Base-by-base conservation (phyloP, 495 filamentous ascomycete genomes). In the Podospora sp. region DNA sequence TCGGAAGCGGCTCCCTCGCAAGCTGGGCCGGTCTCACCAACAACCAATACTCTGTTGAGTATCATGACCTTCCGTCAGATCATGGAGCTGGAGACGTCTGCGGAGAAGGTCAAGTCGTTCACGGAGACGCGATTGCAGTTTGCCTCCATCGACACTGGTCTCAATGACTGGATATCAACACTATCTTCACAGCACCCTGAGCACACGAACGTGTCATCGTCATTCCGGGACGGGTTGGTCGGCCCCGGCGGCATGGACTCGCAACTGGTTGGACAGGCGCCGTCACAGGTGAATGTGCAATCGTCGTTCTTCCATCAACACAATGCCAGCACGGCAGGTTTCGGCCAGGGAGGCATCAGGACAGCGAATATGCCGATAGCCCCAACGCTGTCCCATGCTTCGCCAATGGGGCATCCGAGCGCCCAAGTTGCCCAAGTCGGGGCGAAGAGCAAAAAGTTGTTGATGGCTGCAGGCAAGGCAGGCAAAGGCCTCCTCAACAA, bases 401-500 rank as follows among this genome's bases (percentile, higher is more conserved):
- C 71, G 22, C 72, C 70, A 21, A 77, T 83, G 56, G 76, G 74
- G 6, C 73, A 78, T 25, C 76, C 76, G n/a, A 67, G 75, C 18
- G 73, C 71, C 20, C 85, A 88, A 72, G 80, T 92, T 62, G 89
- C 73, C 16, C 86, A 88, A 72, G 80, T 92, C 61, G 89, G 91
- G 57, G 82, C 86, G 21, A 91, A 91, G 79, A 89, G 93, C 70
- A 97, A 96, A 75, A 92, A 95, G 62, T 77, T 97, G 4, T 80
- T 97, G 65, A 91, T 94, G 69, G 88, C 87, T 3, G 93, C 93
- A 46, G 91, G 91, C 27, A 90, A 90, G 71, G 90, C 91, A 24
- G 92, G 93, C 14, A 96, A 95, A 79, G 93, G 92, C 33, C 75
- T 97, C 60, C 89, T 97, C 76, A 90, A 88, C 65, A 95, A 94